These are phyloP conservation scores for Diospyros lotus DNA, from an alignment of 148 eudicot genomes.

Conservation along the genomic window DNA sequence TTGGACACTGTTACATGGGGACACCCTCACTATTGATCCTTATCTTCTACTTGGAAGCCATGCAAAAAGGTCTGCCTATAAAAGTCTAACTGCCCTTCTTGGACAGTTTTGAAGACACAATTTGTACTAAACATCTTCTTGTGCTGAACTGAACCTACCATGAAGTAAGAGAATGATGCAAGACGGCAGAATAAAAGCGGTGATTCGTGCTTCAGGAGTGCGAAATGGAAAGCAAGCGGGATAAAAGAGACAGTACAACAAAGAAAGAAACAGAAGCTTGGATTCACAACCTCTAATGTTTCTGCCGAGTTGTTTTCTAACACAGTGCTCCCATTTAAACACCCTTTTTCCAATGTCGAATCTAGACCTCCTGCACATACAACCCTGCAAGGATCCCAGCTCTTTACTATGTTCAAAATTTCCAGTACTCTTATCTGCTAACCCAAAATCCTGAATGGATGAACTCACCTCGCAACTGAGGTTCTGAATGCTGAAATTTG, in stretches of 20 bases:
- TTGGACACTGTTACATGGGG: not conserved
- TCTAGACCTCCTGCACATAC: slow-evolving; percentile 25
- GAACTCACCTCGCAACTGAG: slow-evolving; percentile 53
- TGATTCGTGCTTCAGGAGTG: not conserved
- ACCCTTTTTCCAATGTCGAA: slow-evolving; percentile 31
- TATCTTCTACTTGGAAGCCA: not conserved
- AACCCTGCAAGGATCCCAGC: slow-evolving; percentile 56
- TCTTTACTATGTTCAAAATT: slow-evolving; percentile 45
- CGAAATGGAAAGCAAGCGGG: not conserved
- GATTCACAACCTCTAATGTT: slow-evolving; percentile 52
- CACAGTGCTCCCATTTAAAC: slow-evolving; percentile 31
- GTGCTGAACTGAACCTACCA: slow-evolving; percentile 15
- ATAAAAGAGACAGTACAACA: not conserved
- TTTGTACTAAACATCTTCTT: slow-evolving; percentile 3
- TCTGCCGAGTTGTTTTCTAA: slow-evolving; percentile 47
- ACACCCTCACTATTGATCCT: not conserved
- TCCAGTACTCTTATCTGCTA: slow-evolving; percentile 30
- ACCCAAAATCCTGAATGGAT: slow-evolving; percentile 37
- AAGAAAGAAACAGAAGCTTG: slow-evolving; percentile 10
- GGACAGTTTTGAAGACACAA: not conserved
- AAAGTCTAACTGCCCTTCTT: slow-evolving; percentile 1
- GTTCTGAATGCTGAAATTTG: slow-evolving; percentile 28
- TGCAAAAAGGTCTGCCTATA: slow-evolving; percentile 1
- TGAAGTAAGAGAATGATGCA: slow-evolving; percentile 4
- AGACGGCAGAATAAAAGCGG: not conserved